A percentile compares a stretch with the other conserved stretches of the same genome.
Evolutionary conservation across 106 monocot species (phyloP).

Genomic region (Dioscorea zingiberensis): DNA sequence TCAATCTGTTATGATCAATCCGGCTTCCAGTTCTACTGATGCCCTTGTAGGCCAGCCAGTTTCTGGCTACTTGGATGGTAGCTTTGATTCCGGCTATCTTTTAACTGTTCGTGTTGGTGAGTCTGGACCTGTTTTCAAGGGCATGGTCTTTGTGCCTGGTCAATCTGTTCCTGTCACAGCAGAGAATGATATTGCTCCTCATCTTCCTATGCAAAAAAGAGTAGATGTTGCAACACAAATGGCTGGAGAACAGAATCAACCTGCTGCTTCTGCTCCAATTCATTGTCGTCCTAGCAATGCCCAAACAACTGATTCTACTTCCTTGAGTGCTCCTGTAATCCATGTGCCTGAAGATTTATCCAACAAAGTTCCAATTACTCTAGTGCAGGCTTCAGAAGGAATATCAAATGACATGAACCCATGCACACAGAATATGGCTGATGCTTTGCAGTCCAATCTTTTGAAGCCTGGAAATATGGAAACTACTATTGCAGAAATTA

Average conservation of each 20-base stretch:
- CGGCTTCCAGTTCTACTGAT: neutral
- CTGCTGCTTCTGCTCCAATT: neutral
- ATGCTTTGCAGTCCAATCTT: conserved; percentile 1
- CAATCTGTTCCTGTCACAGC: neutral
- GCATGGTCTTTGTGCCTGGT: conserved; percentile 8
- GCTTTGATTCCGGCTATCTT: conserved; percentile 1
- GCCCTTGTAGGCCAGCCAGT: conserved; percentile 6
- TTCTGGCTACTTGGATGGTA: conserved; percentile 3
- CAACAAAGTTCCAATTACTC: neutral
- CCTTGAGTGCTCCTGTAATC: neutral
- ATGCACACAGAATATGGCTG: neutral
- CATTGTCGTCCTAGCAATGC: too few species aligned
- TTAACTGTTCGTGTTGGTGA: neutral
- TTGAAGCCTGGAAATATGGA: neutral
- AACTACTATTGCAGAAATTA: neutral
- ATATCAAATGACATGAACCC: neutral
- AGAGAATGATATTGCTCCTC: conserved; percentile 8
- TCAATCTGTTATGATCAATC: neutral
- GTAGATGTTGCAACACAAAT: neutral
- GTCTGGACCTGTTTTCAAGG: conserved; percentile 4
- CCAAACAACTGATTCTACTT: neutral
- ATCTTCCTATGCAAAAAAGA: neutral
- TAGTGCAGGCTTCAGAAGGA: neutral
- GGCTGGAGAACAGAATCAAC: neutral
- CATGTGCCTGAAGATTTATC: too few species aligned